A percentile compares a stretch with the other conserved stretches of the same genome.
These are phyloP conservation scores for Prillingera fragicola DNA, from an alignment of 1,284 basidiomycete genomes.

Conservation along the genomic window DNA sequence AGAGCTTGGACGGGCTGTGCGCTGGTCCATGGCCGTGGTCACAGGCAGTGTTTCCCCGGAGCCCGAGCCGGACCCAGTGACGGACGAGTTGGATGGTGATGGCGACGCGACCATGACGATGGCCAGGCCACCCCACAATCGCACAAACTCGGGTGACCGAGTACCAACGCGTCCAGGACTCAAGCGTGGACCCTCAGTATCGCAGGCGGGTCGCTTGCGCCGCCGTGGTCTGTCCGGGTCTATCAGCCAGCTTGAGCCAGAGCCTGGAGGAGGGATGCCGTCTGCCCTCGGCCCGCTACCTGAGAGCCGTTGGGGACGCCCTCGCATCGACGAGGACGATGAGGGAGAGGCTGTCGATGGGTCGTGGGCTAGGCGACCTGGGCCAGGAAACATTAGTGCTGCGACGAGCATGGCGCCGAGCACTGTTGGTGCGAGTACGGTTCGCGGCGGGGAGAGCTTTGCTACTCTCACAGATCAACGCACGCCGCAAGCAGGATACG, in stretches of 20 bases:
- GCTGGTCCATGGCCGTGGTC: slow-evolving; percentile 24
- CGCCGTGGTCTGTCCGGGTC: slow-evolving; percentile 18
- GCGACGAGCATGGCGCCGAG: slow-evolving; percentile 18
- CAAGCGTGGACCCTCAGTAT: slow-evolving; percentile 25
- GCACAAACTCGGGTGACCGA: not conserved
- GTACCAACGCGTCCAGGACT: slow-evolving; percentile 10
- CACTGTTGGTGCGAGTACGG: slow-evolving; percentile 17
- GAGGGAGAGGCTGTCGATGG: slow-evolving; percentile 11
- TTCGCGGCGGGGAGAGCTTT: slow-evolving; percentile 21
- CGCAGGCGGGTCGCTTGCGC: slow-evolving; percentile 27
- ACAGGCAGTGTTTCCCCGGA: not conserved
- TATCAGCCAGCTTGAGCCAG: slow-evolving; percentile 12
- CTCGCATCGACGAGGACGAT: slow-evolving; percentile 30
- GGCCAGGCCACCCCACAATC: not conserved
- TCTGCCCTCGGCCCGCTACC: not conserved
- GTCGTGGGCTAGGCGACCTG: not conserved
- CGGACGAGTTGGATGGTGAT: not conserved
- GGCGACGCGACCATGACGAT: not conserved
- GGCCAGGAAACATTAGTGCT: not conserved
- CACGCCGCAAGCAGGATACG: slow-evolving; percentile 12
- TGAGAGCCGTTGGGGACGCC: slow-evolving; percentile 19
- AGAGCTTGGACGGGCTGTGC: slow-evolving; percentile 31
- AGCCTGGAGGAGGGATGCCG: not conserved
- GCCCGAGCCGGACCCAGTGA: not conserved
- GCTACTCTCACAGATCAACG: slow-evolving; percentile 18